Evolutionary conservation across 208 protist species (phyloP).

Genomic region (Naegleria fowleri): DNA sequence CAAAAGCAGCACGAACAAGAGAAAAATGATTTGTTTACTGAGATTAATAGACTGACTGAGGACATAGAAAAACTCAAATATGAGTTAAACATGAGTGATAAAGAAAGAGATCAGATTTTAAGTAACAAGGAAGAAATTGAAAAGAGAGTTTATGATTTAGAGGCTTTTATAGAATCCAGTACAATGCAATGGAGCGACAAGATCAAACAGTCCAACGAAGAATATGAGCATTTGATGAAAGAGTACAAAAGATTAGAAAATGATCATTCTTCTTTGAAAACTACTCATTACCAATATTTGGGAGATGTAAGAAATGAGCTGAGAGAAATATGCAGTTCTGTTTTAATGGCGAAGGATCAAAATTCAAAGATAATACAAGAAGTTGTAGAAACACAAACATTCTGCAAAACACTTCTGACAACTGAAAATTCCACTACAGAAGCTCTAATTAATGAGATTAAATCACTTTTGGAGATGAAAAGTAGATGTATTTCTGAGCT

Average conservation of each 20-base stretch:
- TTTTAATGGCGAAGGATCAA: not conserved
- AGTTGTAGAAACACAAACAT: not conserved
- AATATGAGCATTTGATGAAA: conserved; percentile 5
- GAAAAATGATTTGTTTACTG: not conserved
- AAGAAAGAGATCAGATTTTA: not conserved
- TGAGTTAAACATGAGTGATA: not conserved
- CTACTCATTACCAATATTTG: not conserved
- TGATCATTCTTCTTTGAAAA: not conserved
- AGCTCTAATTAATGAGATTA: not conserved
- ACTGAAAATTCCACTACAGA: not conserved
- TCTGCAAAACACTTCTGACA: not conserved
- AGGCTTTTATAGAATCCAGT: not conserved
- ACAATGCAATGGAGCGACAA: not conserved
- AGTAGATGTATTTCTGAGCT: not conserved
- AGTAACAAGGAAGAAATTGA: not conserved
- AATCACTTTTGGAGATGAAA: not conserved
- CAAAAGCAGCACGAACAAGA: not conserved
- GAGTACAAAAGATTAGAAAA: not conserved
- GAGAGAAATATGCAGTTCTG: not conserved
- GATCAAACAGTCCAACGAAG: not conserved
- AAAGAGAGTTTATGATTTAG: not conserved
- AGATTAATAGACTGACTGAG: not conserved
- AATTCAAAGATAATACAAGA: not conserved
- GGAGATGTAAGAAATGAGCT: not conserved
- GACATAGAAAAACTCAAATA: not conserved